A percentile compares a stretch with the other conserved stretches of the same genome.
phyloP scores from a whole-genome alignment of 805 yeast species.

The Blastobotrys chiropterorum region DNA sequence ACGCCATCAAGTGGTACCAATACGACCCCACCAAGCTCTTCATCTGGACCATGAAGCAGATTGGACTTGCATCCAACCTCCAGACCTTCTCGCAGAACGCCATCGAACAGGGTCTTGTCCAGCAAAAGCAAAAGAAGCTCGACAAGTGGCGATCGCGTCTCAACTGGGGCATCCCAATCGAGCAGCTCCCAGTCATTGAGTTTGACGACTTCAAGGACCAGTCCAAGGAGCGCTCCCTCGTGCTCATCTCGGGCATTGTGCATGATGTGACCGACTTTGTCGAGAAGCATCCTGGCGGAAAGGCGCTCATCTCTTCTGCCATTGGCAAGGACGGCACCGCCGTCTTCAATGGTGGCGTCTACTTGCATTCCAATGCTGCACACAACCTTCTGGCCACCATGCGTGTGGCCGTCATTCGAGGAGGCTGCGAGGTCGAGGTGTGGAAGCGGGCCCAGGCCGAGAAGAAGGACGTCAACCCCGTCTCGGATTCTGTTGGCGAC shows the following conservation, averaged over 20 bases:
- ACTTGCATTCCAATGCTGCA: conserved; percentile 89
- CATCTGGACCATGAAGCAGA: conserved; percentile 43
- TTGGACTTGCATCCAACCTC: conserved; percentile 56
- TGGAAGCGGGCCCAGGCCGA: conserved; percentile 69
- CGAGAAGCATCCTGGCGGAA: conserved; percentile 92
- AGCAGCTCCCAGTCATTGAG: conserved; percentile 67
- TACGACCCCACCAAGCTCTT: conserved; percentile 87
- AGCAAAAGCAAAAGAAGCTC: conserved; percentile 74
- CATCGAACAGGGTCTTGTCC: conserved; percentile 64
- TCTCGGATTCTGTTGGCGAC: conserved; percentile 48
- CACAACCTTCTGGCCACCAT: conserved; percentile 84
- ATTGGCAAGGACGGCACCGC: conserved; percentile 92
- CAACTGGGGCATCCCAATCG: conserved; percentile 93
- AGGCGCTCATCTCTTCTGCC: conserved; percentile 67
- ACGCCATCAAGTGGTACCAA: conserved; percentile 62
- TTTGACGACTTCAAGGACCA: conserved; percentile 47
- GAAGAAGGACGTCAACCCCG: conserved; percentile 57
- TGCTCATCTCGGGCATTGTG: conserved; percentile 83
- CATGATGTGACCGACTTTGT: conserved; percentile 91
- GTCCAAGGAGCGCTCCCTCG: conserved; percentile 53
- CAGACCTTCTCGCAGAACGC: conserved; percentile 52
- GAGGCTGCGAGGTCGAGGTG: conserved; percentile 73
- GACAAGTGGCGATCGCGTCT: conserved; percentile 71
- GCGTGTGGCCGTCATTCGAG: conserved; percentile 83
- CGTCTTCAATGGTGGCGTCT: conserved; percentile 93